Percentiles rank a stretch among this genome's conserved stretches.
Conservation (phyloP, 2,329 filamentous ascomycete species). For the Clathrospora elynae region DNA sequence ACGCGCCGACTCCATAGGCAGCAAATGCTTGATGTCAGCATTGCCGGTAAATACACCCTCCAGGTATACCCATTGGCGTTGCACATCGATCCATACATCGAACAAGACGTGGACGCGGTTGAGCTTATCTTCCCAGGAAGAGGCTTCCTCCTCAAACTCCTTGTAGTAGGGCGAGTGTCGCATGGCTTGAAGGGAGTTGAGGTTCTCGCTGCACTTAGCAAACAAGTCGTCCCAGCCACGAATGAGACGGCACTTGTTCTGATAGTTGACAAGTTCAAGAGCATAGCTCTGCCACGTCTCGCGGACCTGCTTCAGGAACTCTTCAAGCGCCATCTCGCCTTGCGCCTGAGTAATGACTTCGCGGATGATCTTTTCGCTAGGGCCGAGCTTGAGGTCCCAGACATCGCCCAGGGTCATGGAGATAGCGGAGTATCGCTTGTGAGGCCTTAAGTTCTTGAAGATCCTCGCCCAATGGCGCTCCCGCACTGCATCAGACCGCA, state of each 20-base stretch:
- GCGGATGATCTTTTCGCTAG: conserved; percentile 84
- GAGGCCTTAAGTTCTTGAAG: conserved; percentile 91
- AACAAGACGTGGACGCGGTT: conserved; percentile 97
- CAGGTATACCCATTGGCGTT: conserved; percentile 98
- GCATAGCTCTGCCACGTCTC: conserved; percentile 97
- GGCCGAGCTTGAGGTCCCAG: conserved; percentile 91
- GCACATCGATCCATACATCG: conserved; percentile 99
- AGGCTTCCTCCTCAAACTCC: conserved; percentile 97
- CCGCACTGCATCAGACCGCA: conserved; percentile 95
- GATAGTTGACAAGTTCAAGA: conserved; percentile 93
- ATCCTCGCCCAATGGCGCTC: conserved; percentile 98
- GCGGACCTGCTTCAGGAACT: conserved; percentile 94
- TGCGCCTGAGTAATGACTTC: conserved; percentile 95
- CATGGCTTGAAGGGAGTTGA: conserved; percentile 98
- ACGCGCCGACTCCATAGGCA: conserved; percentile 93
- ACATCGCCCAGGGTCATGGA: conserved; percentile 98
- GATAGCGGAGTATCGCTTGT: conserved; percentile 89
- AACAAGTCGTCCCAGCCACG: conserved; percentile 98
- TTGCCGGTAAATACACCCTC: conserved; percentile 99
- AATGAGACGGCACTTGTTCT: conserved; percentile 96
- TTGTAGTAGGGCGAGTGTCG: conserved; percentile 99
- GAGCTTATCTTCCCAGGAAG: conserved; percentile 95
- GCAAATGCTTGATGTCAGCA: conserved; percentile 95
- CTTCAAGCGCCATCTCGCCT: conserved; percentile 97
- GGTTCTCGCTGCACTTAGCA: conserved; percentile 95